Evolutionary conservation across 805 yeast species (phyloP).

Genomic region (Jamesozyma rosinii): DNA sequence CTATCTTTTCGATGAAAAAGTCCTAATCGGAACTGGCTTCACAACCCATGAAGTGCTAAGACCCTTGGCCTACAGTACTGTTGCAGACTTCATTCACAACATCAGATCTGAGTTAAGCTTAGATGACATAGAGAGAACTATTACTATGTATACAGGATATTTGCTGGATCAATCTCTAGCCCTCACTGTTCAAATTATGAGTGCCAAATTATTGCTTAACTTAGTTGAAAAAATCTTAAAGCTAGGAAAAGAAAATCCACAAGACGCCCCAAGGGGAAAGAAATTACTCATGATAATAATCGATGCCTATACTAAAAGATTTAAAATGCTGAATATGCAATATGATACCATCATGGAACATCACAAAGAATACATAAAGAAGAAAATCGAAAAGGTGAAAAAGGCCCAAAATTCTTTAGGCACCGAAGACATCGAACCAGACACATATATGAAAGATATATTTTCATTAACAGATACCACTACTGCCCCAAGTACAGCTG

Average conservation of each 20-base stretch:
- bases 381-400: slow-evolving; percentile 35
- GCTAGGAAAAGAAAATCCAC: slow-evolving; percentile 51
- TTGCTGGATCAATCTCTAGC: slow-evolving; percentile 76
- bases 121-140: slow-evolving; percentile 79
- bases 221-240: slow-evolving; percentile 82
- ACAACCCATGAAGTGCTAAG: slow-evolving; percentile 84
- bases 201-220: slow-evolving; percentile 81
- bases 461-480: slow-evolving; percentile 16
- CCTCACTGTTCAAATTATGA: slow-evolving; percentile 88
- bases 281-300: slow-evolving; percentile 79
- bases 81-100: slow-evolving; percentile 91
- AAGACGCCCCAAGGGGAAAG: slow-evolving; percentile 50
- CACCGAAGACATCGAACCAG: slow-evolving; percentile 33
- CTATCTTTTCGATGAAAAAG: slow-evolving; percentile 73
- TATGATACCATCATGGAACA: slow-evolving; percentile 55
- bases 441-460: slow-evolving; percentile 29
- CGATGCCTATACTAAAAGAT: slow-evolving; percentile 78
- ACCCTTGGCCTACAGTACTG: slow-evolving; percentile 88
- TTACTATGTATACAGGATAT: slow-evolving; percentile 69
- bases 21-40: slow-evolving; percentile 84
- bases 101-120: slow-evolving; percentile 76
- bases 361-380: slow-evolving; percentile 45
- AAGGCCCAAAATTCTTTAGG: slow-evolving; percentile 31
- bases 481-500: not conserved
- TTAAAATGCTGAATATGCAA: slow-evolving; percentile 63